Evolutionary conservation across 805 yeast species (phyloP).

Genomic region (Hanseniaspora occidentalis): DNA sequence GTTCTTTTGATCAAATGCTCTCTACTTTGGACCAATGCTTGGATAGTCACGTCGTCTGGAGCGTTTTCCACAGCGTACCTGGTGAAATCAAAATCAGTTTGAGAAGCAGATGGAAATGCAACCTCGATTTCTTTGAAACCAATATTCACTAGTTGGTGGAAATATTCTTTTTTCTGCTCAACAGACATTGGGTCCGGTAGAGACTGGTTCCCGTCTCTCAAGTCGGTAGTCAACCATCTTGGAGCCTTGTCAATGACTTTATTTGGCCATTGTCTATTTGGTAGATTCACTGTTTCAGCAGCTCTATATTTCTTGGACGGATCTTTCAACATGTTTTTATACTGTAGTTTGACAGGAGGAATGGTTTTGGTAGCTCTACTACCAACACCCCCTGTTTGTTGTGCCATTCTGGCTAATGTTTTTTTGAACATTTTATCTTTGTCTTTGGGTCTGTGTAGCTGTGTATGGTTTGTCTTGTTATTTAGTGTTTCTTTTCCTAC

Average conservation of each 20-base stretch:
- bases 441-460: too few relatives aligned
- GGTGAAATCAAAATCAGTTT: constrained; percentile 72
- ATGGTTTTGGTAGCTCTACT: constrained; percentile 10
- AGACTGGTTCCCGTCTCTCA: constrained; percentile 74
- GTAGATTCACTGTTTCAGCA: constrained; percentile 40
- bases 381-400: constrained; percentile 6
- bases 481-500: too few relatives aligned
- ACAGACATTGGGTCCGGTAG: constrained; percentile 76
- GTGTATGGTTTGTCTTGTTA: too few relatives aligned
- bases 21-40: constrained; percentile 66
- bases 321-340: constrained; percentile 50
- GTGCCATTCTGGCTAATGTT: constrained; percentile 12
- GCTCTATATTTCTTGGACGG: constrained; percentile 53
- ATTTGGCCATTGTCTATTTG: constrained; percentile 62
- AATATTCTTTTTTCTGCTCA: constrained; percentile 60
- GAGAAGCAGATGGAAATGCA: constrained; percentile 71
- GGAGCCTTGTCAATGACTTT: constrained; percentile 58
- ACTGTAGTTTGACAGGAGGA: constrained; percentile 24
- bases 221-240: constrained; percentile 69
- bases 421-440: background rate
- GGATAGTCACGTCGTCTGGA: constrained; percentile 63
- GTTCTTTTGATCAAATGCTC: constrained; percentile 64
- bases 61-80: constrained; percentile 68
- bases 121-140: constrained; percentile 79
- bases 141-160: constrained; percentile 56